phyloP scores from a whole-genome alignment of 2,329 filamentous ascomycete genomes.

The Lachnellula cervina region DNA sequence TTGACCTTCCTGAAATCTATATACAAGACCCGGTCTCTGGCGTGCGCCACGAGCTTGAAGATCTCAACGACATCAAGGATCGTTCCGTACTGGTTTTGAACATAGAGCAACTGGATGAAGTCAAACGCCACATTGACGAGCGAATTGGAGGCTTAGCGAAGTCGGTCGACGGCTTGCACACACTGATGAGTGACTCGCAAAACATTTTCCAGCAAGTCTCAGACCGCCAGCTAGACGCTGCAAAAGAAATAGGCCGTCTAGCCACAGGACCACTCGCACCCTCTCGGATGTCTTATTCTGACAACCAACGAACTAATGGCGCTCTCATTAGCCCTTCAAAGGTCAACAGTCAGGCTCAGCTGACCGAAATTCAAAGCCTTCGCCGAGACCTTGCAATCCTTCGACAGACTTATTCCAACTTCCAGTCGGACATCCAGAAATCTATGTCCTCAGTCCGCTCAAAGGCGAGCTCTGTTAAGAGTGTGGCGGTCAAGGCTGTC shows the following conservation, averaged over 20 bases:
- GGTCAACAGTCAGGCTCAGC: conserved; percentile 48
- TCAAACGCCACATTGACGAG: conserved; percentile 94
- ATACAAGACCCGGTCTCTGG: conserved; percentile 95
- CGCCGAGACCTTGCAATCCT: conserved; percentile 86
- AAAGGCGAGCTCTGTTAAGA: conserved; percentile 79
- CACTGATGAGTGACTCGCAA: conserved; percentile 77
- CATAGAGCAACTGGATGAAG: conserved; percentile 87
- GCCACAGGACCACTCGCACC: conserved; percentile 22
- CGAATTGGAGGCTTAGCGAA: conserved; percentile 74
- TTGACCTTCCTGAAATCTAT: conserved; percentile 92
- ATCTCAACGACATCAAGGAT: conserved; percentile 89
- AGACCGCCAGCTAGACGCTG: conserved; percentile 82
- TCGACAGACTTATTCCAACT: conserved; percentile 87
- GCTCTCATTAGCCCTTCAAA: conserved; percentile 27
- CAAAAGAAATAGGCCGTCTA: conserved; percentile 71
- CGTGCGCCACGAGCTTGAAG: conserved; percentile 93
- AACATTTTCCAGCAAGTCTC: conserved; percentile 79
- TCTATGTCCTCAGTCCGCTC: conserved; percentile 79
- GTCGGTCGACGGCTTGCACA: conserved; percentile 81
- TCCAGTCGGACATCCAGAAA: conserved; percentile 80
- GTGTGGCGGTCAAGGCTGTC: conserved; percentile 63
- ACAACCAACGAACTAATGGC: conserved; percentile 20
- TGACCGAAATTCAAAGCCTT: conserved; percentile 74
- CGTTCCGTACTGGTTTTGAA: conserved; percentile 93
- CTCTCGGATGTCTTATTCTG: conserved; percentile 26